Base-by-base conservation (phyloP, 164 flowering plant species). In the Tetracentron sinense region DNA sequence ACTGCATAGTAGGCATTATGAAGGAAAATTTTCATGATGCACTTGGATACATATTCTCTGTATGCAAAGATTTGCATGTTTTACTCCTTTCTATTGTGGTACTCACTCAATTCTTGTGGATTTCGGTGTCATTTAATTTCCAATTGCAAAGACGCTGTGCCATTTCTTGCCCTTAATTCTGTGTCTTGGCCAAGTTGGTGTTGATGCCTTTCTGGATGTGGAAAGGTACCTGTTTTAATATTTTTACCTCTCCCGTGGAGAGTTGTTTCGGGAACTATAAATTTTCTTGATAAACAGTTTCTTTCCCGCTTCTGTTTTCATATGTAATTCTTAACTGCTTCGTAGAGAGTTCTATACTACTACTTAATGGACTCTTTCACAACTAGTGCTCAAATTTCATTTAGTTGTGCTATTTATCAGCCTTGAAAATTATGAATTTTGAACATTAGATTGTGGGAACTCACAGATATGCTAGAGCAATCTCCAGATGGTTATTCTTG, bases 391-490 rank as follows among this genome's bases (percentile, higher is more conserved):
- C 54, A 23, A 52, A 58, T 48, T 65, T 65, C 51, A 74, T 64
- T 28, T 56, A 35, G 56, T 55, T 68, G 25, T 77, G 58, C 54
- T 72, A 33, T 74, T 56, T 58, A 42, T 50, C 55, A 76, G 63
- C 66, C 56, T 77, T 64, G 57, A 68, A 78, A 67, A 60, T 74
- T 73, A 69, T 78, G 77, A 72, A 58, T 80, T 81, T 84, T 84
- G 80, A 83, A 82, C 57, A 58, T 64, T 81, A 88, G 86, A 80
- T 80, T 84, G 75, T 83, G 81, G 85, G 79, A 83, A 83, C 80
- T 83, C 87, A 83, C 88, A 82, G 94, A 85, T 85, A 60, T 66
- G 79, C 80, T 85, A 84, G 85, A 76, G 86, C 78, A 78, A 70
- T 81, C 87, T 75, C 68, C 89, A 77, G 84, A 78, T 79, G 87